Evolutionary conservation across 106 monocot genomes (phyloP).

Genomic region (Agapanthus africanus): DNA sequence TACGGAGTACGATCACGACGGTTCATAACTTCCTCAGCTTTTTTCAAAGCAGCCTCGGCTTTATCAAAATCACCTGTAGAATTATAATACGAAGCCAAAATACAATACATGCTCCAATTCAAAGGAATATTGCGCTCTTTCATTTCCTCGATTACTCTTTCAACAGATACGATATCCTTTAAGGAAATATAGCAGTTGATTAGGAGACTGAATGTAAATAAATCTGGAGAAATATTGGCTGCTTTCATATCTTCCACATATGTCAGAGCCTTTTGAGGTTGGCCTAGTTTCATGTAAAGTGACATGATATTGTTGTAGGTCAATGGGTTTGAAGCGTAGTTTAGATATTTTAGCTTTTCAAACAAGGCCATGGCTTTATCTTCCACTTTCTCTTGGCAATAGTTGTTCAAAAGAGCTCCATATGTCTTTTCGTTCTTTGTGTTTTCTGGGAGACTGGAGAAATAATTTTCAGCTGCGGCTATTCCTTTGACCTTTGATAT

Average conservation of each 20-base stretch:
- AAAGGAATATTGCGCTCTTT: slow-evolving; percentile 7
- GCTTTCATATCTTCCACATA: slow-evolving; percentile 38
- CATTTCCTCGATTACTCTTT: slow-evolving; percentile 32
- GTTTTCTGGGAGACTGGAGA: slow-evolving; percentile 29
- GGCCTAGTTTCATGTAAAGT: slow-evolving; percentile 25
- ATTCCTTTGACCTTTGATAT: slow-evolving; percentile 44
- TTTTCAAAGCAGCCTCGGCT: slow-evolving; percentile 42
- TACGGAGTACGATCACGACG: slow-evolving; percentile 28
- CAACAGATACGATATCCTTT: slow-evolving; percentile 35
- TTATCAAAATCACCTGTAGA: slow-evolving; percentile 31
- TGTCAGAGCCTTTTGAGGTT: slow-evolving; percentile 22
- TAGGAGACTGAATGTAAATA: slow-evolving; percentile 35
- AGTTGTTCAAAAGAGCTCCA: slow-evolving; percentile 38
- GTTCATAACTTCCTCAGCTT: slow-evolving; percentile 38
- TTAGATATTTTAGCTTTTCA: slow-evolving; percentile 40
- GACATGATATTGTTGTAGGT: slow-evolving; percentile 43
- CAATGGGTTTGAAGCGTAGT: slow-evolving; percentile 27
- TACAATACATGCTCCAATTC: slow-evolving; percentile 31
- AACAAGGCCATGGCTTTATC: slow-evolving; percentile 36
- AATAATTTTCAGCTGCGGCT: slow-evolving; percentile 45
- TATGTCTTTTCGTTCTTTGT: slow-evolving; percentile 39
- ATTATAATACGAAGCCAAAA: slow-evolving; percentile 30
- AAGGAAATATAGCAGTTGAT: slow-evolving; percentile 33
- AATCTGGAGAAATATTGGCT: slow-evolving; percentile 24
- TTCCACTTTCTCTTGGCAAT: slow-evolving; percentile 21